A percentile compares a stretch with the other conserved stretches of the same genome.
phyloP scores from a whole-genome alignment of 176 grass and related monocot species.

The Zea mays region DNA sequence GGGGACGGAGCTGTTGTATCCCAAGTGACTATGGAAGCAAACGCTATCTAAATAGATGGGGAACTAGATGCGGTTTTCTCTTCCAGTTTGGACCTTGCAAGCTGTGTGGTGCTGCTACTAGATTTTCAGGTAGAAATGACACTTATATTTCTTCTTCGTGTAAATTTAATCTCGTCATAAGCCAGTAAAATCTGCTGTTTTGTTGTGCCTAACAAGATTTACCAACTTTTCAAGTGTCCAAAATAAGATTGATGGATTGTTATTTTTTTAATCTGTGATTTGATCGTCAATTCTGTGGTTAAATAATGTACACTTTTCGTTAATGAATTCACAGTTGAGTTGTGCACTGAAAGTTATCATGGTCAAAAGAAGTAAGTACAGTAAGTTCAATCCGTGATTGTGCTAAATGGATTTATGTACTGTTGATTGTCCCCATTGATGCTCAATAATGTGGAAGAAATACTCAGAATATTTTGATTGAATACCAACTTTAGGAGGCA shows the following conservation, averaged over 20 bases:
- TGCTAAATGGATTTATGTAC: background rate
- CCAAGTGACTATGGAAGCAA: too few relatives aligned
- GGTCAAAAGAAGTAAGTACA: background rate
- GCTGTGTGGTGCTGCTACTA: background rate
- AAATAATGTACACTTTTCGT: background rate
- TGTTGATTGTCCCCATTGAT: background rate
- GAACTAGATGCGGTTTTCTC: background rate
- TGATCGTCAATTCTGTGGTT: background rate
- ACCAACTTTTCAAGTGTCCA: background rate
- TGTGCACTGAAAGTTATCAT: background rate
- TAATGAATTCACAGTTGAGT: conserved; percentile 15
- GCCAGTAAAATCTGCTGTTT: background rate
- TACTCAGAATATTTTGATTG: background rate
- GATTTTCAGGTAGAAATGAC: conserved; percentile 31
- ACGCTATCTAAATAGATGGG: background rate
- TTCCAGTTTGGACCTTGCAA: background rate
- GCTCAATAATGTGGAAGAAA: background rate
- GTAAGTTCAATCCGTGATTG: conserved; percentile 6
- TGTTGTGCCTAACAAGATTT: background rate
- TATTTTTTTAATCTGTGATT: background rate
- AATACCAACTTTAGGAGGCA: background rate
- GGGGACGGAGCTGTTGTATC: too few relatives aligned
- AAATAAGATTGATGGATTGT: background rate
- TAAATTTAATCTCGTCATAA: conserved; percentile 11
- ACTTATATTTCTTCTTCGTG: background rate